Evolutionary conservation across 1,284 basidiomycete genomes (phyloP).

Genomic region (Athelia sp.): DNA sequence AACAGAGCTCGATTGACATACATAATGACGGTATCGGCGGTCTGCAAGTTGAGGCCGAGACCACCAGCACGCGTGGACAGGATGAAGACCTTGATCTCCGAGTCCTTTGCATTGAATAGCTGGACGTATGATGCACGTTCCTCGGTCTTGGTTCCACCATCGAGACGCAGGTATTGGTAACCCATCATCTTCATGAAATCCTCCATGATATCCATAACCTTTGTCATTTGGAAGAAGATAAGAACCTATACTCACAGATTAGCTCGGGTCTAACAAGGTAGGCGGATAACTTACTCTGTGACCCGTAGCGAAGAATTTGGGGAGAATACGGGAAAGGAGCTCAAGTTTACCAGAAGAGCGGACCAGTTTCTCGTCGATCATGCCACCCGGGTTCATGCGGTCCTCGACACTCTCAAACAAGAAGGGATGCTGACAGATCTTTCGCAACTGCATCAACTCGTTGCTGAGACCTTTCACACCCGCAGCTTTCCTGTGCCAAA

Average conservation of each 20-base stretch:
- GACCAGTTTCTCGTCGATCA: constrained; percentile 83
- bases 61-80: constrained; percentile 96
- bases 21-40: constrained; percentile 99
- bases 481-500: constrained; percentile 51
- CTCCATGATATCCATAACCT: constrained; percentile 99
- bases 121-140: constrained; percentile 91
- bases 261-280: not conserved
- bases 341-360: constrained; percentile 94
- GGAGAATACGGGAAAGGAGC: constrained; percentile 88
- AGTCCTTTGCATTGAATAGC: constrained; percentile 88
- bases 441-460: constrained; percentile 98
- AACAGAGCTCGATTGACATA: constrained; percentile 39
- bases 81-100: constrained; percentile 92
- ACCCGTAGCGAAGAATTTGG: constrained; percentile 90
- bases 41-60: constrained; percentile 96
- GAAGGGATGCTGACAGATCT: constrained; percentile 98
- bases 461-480: constrained; percentile 91
- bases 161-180: constrained; percentile 91
- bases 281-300: constrained; percentile 66
- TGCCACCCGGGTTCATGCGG: constrained; percentile 79
- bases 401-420: constrained; percentile 95
- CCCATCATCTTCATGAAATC: constrained; percentile 92
- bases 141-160: constrained; percentile 98
- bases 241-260: constrained; percentile 57
- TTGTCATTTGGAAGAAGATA: constrained; percentile 99